phyloP scores from a whole-genome alignment of 257 asterid species.

The Jacaranda copaia region DNA sequence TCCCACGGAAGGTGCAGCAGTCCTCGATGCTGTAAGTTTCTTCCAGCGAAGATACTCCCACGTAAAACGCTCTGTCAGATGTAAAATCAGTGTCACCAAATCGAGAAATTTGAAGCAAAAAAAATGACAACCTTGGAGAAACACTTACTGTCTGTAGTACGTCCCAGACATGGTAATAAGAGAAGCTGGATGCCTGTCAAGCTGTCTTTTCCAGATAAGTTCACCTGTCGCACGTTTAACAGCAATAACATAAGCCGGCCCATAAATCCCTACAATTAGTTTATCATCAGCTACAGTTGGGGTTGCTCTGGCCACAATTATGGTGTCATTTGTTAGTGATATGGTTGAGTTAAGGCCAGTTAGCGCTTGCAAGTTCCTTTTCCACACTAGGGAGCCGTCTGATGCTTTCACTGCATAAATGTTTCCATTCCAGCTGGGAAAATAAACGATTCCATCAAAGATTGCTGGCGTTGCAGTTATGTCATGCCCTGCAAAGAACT shows the following conservation, averaged over 20 bases:
- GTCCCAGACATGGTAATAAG: constrained; percentile 73
- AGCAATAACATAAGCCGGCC: constrained; percentile 58
- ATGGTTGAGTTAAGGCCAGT: constrained; percentile 47
- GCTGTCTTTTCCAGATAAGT: constrained; percentile 56
- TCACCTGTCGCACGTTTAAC: constrained; percentile 49
- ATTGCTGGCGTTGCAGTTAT: constrained; percentile 54
- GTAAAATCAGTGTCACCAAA: neutral
- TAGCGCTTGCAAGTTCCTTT: constrained; percentile 39
- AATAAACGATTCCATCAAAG: constrained; percentile 44
- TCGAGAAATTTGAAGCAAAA: constrained; percentile 53
- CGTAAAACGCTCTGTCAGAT: constrained; percentile 40
- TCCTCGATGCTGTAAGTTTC: constrained; percentile 34
- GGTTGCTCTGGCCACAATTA: constrained; percentile 48
- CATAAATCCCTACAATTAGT: constrained; percentile 49
- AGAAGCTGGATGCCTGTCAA: constrained; percentile 53
- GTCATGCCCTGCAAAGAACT: constrained; percentile 51
- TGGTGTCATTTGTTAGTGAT: constrained; percentile 28
- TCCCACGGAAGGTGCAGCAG: constrained; percentile 65
- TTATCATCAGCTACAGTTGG: constrained; percentile 56
- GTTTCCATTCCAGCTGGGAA: constrained; percentile 62
- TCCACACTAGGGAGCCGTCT: constrained; percentile 58
- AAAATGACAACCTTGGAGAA: constrained; percentile 56
- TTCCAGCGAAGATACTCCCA: constrained; percentile 60
- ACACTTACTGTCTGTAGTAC: constrained; percentile 47
- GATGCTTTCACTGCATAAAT: constrained; percentile 52